A percentile compares a stretch with the other conserved stretches of the same genome.
Evolutionary conservation across 441 rosid genomes (phyloP).

Genomic region (Manihot esculenta): DNA sequence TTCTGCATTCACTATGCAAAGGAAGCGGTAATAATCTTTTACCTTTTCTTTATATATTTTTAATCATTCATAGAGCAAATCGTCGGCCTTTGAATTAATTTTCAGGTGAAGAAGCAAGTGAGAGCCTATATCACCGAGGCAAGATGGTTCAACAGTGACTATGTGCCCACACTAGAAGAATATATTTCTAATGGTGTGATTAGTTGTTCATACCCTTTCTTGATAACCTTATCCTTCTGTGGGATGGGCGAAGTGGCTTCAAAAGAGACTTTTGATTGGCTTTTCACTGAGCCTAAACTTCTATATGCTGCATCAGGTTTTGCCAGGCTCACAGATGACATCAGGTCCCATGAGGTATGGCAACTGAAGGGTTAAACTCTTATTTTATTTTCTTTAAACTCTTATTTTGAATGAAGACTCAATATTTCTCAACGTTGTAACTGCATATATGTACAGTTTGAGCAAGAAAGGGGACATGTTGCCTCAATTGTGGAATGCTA

Average conservation of each 20-base stretch:
- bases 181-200: neutral
- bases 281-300: neutral
- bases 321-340: conserved; percentile 26
- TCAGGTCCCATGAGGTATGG: conserved; percentile 26
- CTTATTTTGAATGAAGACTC: no score
- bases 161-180: conserved; percentile 3
- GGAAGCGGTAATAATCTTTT: conserved; percentile 15
- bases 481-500: conserved; percentile 31
- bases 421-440: neutral
- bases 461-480: conserved; percentile 29
- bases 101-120: conserved; percentile 17
- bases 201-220: conserved; percentile 15
- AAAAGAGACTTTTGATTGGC: conserved; percentile 31
- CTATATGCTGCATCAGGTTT: neutral
- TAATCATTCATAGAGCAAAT: no score
- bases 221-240: conserved; percentile 1
- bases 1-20: conserved; percentile 11
- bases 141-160: conserved; percentile 19
- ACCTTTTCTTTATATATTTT: neutral
- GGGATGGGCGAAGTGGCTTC: conserved; percentile 24
- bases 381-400: no score
- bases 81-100: neutral
- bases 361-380: no score
- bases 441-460: neutral
- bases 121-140: conserved; percentile 24